These are phyloP conservation scores for Hamamelis virginiana DNA, from an alignment of 164 flowering plant genomes.

Conservation along the genomic window DNA sequence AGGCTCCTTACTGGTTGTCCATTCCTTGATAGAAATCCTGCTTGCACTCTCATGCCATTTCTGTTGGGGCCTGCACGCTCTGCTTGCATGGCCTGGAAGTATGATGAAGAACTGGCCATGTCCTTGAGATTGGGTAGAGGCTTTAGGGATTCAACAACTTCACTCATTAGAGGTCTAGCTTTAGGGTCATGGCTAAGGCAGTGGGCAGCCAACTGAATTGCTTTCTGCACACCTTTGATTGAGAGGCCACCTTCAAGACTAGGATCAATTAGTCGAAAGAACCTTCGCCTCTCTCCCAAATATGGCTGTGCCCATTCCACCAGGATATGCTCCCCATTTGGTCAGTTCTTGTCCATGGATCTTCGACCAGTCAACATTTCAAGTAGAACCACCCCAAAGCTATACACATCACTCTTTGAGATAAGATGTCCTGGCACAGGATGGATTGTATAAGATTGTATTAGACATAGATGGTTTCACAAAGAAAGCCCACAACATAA, in stretches of 20 bases:
- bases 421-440: conserved; percentile 31
- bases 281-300: conserved; percentile 27
- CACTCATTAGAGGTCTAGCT: conserved; percentile 39
- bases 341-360: conserved; percentile 34
- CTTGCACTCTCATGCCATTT: conserved; percentile 14
- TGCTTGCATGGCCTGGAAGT: conserved; percentile 29
- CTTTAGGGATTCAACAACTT: conserved; percentile 30
- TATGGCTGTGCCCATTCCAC: conserved; percentile 38
- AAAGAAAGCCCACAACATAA: background rate
- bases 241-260: conserved; percentile 35
- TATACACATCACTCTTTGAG: conserved; percentile 35
- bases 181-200: conserved; percentile 32
- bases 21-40: conserved; percentile 15
- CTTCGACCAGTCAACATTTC: conserved; percentile 36
- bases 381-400: conserved; percentile 39
- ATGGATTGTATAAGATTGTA: background rate
- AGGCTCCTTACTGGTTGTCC: conserved; percentile 26
- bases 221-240: conserved; percentile 31
- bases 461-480: background rate
- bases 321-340: conserved; percentile 31
- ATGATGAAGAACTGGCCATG: conserved; percentile 33
- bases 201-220: conserved; percentile 25
- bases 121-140: conserved; percentile 30
- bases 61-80: conserved; percentile 13
- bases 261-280: conserved; percentile 30